Evolutionary conservation across 2,329 filamentous ascomycete species (phyloP), one percentile per base, ranked within the genome.

Genomic region (Diaporthe capsici): DNA sequence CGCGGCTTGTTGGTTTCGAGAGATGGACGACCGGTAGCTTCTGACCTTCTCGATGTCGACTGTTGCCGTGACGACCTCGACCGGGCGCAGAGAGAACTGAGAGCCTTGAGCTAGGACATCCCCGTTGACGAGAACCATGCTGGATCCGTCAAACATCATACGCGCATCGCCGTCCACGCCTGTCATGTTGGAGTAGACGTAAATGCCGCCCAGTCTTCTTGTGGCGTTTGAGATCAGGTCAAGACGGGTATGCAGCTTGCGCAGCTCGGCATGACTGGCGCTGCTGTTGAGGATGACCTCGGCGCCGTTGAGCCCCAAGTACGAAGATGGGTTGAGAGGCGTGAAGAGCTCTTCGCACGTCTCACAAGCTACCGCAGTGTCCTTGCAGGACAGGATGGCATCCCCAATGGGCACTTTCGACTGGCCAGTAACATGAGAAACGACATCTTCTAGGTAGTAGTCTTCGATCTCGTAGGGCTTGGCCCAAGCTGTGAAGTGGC

Each of bases 181-280:
- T 9, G 79, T 81, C 4, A 80, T 79, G 44, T 86, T 86, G 7
- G 84, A 79, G 63, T 86, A 86, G 0, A 88, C 82, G 78, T 92
- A 92, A 13, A 92, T 84, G 34, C 91, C 91, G 5, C 90, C 90
- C 31, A 85, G 86, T 80, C 92, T 93, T 10, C 88, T 85, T 0
- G 93, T 95, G 0, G 91, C 92, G 79, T 94, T 89, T 1, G 86
- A 85, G 72, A 95, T 95, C 7, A 95, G 84, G 7, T 90, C 88
- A 39, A 95, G 84, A 2, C 92, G 85, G 0, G 86, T 90, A 75
- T 92, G 85, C 0, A 95, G 88, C 82, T 95, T 95, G 25, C 92
- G 86, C 12, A 95, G 84, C 78, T 92, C 89, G 25, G 81, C 80
- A n/a, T 84, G 83, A 15, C 80, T 81, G 22, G 80, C 82, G 34